Conservation (phyloP, 2,329 filamentous ascomycete genomes). For the Diaporthe nobilis region DNA sequence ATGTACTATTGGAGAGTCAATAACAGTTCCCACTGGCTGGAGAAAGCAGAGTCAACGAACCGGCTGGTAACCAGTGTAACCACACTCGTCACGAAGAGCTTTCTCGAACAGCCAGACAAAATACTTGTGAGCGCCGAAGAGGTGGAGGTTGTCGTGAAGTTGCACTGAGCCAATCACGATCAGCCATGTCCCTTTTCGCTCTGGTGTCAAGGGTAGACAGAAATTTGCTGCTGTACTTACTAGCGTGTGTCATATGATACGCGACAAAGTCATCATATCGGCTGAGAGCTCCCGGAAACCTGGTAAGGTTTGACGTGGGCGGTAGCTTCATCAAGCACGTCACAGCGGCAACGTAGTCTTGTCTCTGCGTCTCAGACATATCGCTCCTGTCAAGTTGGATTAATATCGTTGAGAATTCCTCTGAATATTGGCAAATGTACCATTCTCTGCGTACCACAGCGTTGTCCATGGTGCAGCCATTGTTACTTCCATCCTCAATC, state of each 20-base stretch:
- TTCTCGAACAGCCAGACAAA: constrained; percentile 51
- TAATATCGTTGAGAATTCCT: neutral
- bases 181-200: neutral
- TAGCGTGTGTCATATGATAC: constrained; percentile 50
- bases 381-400: constrained; percentile 38
- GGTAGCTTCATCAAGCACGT: constrained; percentile 49
- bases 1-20: neutral
- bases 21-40: neutral
- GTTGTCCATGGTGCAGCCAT: constrained; percentile 4
- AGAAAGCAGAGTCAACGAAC: neutral
- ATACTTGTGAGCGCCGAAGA: constrained; percentile 51
- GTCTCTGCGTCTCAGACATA: constrained; percentile 44
- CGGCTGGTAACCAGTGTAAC: constrained; percentile 51
- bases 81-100: constrained; percentile 53
- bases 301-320: constrained; percentile 43
- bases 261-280: constrained; percentile 53
- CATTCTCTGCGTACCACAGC: neutral
- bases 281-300: constrained; percentile 47
- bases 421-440: neutral
- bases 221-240: neutral
- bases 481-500: constrained; percentile 35
- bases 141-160: constrained; percentile 42
- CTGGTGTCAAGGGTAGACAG: neutral
- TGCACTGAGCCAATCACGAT: neutral
- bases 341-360: constrained; percentile 48